These are phyloP conservation scores for Articulospora tetracladia DNA, from an alignment of 495 filamentous ascomycete species.

Conservation along the genomic window DNA sequence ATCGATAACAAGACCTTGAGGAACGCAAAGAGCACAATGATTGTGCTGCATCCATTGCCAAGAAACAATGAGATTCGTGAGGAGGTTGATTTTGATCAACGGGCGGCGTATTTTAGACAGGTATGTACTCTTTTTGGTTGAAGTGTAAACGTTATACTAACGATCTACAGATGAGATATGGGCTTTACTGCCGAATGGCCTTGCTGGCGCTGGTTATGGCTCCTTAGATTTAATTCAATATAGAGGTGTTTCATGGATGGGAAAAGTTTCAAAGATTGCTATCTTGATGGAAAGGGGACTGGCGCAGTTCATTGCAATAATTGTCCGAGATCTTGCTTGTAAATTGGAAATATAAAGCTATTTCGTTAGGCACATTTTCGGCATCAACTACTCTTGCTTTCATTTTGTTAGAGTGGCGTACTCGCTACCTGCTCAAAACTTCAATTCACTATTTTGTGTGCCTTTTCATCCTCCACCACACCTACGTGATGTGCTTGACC, in stretches of 20 bases:
- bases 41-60: conserved; percentile 94
- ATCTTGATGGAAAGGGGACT: no score
- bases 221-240: conserved; percentile 8
- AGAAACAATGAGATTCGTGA: conserved; percentile 87
- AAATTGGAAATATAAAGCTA: no score
- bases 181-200: conserved; percentile 96
- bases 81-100: conserved; percentile 95
- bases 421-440: no score
- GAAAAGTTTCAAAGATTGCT: no score
- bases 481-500: no score
- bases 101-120: conserved; percentile 98
- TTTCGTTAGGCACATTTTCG: no score
- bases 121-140: conserved; percentile 48
- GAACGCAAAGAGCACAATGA: conserved; percentile 84
- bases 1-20: conserved; percentile 89
- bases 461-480: no score
- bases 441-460: no score
- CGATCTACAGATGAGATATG: conserved; percentile 85
- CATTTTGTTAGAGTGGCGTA: no score
- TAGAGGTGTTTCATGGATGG: background rate
- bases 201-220: conserved; percentile 90
- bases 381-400: no score
- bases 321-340: no score
- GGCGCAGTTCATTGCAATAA: no score
- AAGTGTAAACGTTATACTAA: conserved; percentile 24